Evolutionary conservation across 1,284 basidiomycete species (phyloP), one percentile per base, ranked within the genome.

Genomic region (Xerocomus alliaceus): DNA sequence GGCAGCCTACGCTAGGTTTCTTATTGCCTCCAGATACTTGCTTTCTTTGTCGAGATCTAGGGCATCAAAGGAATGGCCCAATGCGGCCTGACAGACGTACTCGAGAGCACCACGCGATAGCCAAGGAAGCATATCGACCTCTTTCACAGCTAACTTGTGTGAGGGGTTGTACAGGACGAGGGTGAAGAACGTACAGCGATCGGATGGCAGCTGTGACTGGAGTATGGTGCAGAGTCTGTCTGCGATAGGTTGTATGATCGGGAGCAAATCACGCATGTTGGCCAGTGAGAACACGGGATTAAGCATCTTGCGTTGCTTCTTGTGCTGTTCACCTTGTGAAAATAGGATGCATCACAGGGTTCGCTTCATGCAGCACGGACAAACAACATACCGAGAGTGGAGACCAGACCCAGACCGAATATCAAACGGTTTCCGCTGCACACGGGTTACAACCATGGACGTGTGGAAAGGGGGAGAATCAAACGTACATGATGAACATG

Each of bases 1-100:
- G 42, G 53, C 17, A 26, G 46, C 18, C 82, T 67, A 85, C 84
- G 81, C 80, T 13, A 86, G 65, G 47, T 79, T 78, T 60, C 79
- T 81, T 56, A 85, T 78, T 1, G 83, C 81, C n/a, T 74, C 71
- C 3, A 81, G 76, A 65, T 85, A 85, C 1, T 79, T 75, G 60
- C 81, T 83, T 54, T 77, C 80, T 41, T 78, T 71, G 13, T 76
- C 71, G 22, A 79, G 74, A 47, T 82, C 78, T 9, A 86, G 73
- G 4, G 83, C 80, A 57, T 82, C 78, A 65, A 86, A 86, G 4
- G 82, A 84, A 67, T 86, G 81, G 0, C 83, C 84, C 0, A 86
- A 70, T 12, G 81, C 76, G 5, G 82, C 79, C 66, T 80, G 80
- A 17, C 83, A 84, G 20, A 84, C 78, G 4, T 78, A 78, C 68